Base-by-base conservation (phyloP, 1,284 basidiomycete species). In the Lignosus rhinocerotis region DNA sequence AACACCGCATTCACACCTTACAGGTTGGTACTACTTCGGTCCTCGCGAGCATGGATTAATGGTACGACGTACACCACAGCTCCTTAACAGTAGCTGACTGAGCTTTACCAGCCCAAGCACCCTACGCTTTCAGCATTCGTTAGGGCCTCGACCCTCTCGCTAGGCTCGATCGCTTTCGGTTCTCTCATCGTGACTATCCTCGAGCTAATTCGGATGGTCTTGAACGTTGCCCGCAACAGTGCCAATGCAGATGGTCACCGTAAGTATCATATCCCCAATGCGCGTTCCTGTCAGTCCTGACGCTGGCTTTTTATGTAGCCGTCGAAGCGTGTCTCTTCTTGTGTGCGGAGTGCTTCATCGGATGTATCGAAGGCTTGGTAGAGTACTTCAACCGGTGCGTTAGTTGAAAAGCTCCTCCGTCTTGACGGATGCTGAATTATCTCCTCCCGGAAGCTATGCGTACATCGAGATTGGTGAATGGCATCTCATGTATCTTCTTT, bases 111-210 rank as follows among this genome's bases (percentile, higher is more conserved):
- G 81, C 91, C 90, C 30, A 83, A 82, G 56, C 82, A 89, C 68
- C 90, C 91, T 0, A 90, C 88, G 21, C 66, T 85, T 2, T 81
- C 85, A 45, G 81, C 92, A 0, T 91, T 96, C 70, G 80, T 81
- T 38, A 85, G 94, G 30, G 89, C 92, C n/a, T 90, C 88, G 14
- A 94, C 93, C 0, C 77, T 90, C 53, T 94, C 92, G 0, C 80
- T 97, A 32, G 94, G 93, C 6, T 93, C 91, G 0, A 94, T 96
- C 67, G 92, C 92, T 5, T 94, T 96, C 68, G 94, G 94, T 5
- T 92, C 89, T 2, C 77, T 96, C 66, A 92, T 96, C 61, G 93
- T 96, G 45, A 93, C 94, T 0, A 70, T 96, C 32, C 78, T 96
- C 47, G 94, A 96, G 66, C 70, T 94, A 5, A 65, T 95, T 45